Conservation (phyloP, 1,139 yeast genomes). For the Yamadazyma conglobata region DNA sequence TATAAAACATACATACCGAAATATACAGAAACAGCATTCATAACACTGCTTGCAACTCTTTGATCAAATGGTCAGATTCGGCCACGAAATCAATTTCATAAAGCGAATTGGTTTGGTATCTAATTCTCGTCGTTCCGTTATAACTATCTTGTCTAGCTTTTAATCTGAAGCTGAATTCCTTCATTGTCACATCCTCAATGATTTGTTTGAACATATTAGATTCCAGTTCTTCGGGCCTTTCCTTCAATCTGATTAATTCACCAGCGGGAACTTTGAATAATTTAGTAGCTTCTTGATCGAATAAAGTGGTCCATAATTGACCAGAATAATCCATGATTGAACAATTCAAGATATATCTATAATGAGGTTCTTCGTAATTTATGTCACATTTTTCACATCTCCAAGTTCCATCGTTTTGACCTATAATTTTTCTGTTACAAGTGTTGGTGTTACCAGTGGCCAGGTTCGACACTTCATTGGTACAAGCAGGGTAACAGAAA, state of each 20-base stretch:
- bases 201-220: slow-evolving; percentile 50
- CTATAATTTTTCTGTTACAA: slow-evolving; percentile 82
- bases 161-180: slow-evolving; percentile 69
- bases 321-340: slow-evolving; percentile 78
- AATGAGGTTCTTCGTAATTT: slow-evolving; percentile 62
- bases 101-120: slow-evolving; percentile 64
- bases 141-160: slow-evolving; percentile 83
- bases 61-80: slow-evolving; percentile 60
- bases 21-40: slow-evolving; percentile 12
- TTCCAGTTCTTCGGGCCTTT: slow-evolving; percentile 41
- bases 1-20: slow-evolving; percentile 17
- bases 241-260: slow-evolving; percentile 53
- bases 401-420: slow-evolving; percentile 75
- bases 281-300: slow-evolving; percentile 76
- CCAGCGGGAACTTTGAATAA: slow-evolving; percentile 70
- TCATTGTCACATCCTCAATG: slow-evolving; percentile 55
- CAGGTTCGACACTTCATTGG: slow-evolving; percentile 25
- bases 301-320: slow-evolving; percentile 81
- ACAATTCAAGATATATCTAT: slow-evolving; percentile 73
- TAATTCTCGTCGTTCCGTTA: slow-evolving; percentile 72
- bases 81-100: slow-evolving; percentile 54
- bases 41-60: slow-evolving; percentile 43
- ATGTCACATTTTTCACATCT: slow-evolving; percentile 90
- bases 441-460: slow-evolving; percentile 24
- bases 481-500: slow-evolving; percentile 90